Evolutionary conservation across 805 yeast genomes (phyloP), one percentile per base, ranked within the genome.

Genomic region (Kuraishia capsulata): DNA sequence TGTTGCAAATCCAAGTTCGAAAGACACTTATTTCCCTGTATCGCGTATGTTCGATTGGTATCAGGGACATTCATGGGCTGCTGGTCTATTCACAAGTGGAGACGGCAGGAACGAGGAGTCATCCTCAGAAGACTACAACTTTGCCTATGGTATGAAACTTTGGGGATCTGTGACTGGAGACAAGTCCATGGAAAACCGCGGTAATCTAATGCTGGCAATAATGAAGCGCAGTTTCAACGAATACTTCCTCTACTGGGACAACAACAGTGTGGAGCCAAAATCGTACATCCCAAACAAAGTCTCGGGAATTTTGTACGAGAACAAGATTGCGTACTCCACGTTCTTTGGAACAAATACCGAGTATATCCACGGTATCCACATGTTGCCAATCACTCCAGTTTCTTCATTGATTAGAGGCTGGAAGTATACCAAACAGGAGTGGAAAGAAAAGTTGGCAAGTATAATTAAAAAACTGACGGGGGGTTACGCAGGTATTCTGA

Each of bases 91-190:
- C 48, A 69, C 74, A 25, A 68, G 78, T 43, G 84, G 83, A 5
- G 89, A 82, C 56, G 89, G 90, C 21, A 78, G 78, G 47, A 84
- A 81, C 54, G 78, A 82, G 54, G 89, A 82, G 56, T 76, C 84
- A 0, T 71, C 78, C 17, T 76, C 84, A 10, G 89, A 82, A 53
- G 89, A 82, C 54, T 80, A 80, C 44, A 81, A 82, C 51, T 77
- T 81, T 39, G 69, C 75, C 3, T 79, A 78, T 52, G 87, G 81
- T 2, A 64, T 80, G 62, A 79, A 78, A 50, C 56, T 82, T 26
- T 80, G 78, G 75, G 88, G 76, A 11, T 56, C 64, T 36, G 76
- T 74, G 1, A 64, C 72, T 36, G 71, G 70, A 1, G 78, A 81
- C 50, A 33, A 45, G 11, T 59, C 69, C 17, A 63, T 81, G 70